phyloP scores from a whole-genome alignment of 2,329 filamentous ascomycete species.

The Endocalyx cinctus region DNA sequence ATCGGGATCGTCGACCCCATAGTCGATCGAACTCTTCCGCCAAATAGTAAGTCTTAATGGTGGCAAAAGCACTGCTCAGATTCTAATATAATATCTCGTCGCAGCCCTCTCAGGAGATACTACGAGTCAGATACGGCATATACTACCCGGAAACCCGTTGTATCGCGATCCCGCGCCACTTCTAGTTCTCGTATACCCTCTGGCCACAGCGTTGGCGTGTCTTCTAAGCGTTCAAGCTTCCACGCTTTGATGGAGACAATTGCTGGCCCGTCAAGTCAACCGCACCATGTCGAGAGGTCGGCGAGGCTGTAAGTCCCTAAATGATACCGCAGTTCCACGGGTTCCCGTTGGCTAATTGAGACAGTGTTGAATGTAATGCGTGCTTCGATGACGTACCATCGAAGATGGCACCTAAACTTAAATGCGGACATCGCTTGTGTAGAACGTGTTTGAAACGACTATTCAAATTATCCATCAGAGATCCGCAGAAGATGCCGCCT shows the following conservation, averaged over 20 bases:
- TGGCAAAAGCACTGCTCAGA: too few species aligned
- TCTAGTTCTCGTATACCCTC: slow-evolving; percentile 30
- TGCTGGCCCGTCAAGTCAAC: slow-evolving; percentile 17
- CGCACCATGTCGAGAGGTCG: slow-evolving; percentile 19
- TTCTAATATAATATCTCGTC: too few species aligned
- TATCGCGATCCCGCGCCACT: slow-evolving; percentile 29
- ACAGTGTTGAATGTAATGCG: slow-evolving; percentile 68
- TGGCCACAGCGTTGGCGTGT: slow-evolving; percentile 32
- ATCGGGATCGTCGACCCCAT: too few species aligned
- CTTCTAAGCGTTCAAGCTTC: slow-evolving; percentile 31
- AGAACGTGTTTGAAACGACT: slow-evolving; percentile 67
- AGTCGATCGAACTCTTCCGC: too few species aligned
- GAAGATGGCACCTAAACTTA: slow-evolving; percentile 63
- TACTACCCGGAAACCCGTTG: slow-evolving; percentile 25
- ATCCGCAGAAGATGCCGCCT: slow-evolving; percentile 80
- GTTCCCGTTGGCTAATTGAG: too few species aligned
- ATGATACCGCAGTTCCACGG: too few species aligned
- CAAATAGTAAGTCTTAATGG: too few species aligned
- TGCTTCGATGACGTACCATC: slow-evolving; percentile 66
- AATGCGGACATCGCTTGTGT: slow-evolving; percentile 80
- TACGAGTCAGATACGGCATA: slow-evolving; percentile 28
- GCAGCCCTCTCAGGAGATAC: slow-evolving; percentile 21
- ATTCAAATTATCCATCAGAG: slow-evolving; percentile 71
- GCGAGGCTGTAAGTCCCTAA: slow-evolving; percentile 26
- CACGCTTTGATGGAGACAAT: too few species aligned